Evolutionary conservation across 2,329 filamentous ascomycete genomes (phyloP), one percentile per base, ranked within the genome.

Genomic region (Arthrinium puccinioides): DNA sequence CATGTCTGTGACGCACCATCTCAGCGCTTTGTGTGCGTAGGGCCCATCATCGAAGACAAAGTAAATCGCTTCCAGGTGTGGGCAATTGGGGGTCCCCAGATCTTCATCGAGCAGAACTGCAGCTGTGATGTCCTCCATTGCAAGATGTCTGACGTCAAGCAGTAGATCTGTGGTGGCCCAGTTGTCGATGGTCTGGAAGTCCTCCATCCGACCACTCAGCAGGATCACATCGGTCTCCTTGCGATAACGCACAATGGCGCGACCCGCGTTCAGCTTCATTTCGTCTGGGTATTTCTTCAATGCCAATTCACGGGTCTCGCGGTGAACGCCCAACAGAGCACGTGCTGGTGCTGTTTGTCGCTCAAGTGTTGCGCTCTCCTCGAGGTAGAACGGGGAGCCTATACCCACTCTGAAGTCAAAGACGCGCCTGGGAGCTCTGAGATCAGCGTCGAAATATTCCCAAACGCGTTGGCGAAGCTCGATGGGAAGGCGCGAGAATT

Each of bases 391-490:
- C 11, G 20, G 9, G 5, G 24, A 26, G 8, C 4, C 43, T 36
- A 13, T 15, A 15, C 7, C 14, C 9, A 41, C 5, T 0, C 23
- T 26, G 14, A 53, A 40, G 8, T 45, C 35, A 13, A 55, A 50
- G 2, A 62, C 46, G 19, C 56, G 54, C 6, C 41, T 37, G 25
- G 52, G 45, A 2, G 36, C 43, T 23, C 44, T 50, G 9, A 63
- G 41, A 24, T 60, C 42, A 2, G 52, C 54, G 37, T 60, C 57
- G 35, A 59, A 57, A 8, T 50, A 44, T 14, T 55, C 52, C 61
- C 61, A 64, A 25, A 64, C 47, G 21, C 42, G 51, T 5, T 46
- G 30, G 23, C 59, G 59, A 10, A 64, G 52, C 39, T 64, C 61
- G 7, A 47, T 38, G 2, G 60, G 60, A 3, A 63, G 44, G 14